Evolutionary conservation across 2,329 filamentous ascomycete species (phyloP).

Genomic region (Pseudogymnoascus sp.): DNA sequence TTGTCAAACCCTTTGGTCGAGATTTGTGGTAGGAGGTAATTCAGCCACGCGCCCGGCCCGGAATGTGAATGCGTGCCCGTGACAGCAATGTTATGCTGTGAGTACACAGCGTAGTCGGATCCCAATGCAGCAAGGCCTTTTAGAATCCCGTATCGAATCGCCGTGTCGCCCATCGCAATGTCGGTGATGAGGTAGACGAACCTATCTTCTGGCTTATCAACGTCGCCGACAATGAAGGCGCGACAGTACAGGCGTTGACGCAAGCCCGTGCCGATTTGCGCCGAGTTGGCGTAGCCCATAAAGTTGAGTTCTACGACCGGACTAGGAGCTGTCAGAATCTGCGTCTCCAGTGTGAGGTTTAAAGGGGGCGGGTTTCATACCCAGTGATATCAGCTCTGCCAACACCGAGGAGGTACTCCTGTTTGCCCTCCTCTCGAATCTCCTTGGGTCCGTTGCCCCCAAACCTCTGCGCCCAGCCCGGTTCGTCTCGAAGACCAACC

Average conservation of each 20-base stretch:
- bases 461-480: neutral
- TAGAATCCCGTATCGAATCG: constrained; percentile 77
- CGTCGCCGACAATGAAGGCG: constrained; percentile 75
- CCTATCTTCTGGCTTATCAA: constrained; percentile 55
- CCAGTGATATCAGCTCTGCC: constrained; percentile 67
- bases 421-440: constrained; percentile 17
- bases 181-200: constrained; percentile 86
- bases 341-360: neutral
- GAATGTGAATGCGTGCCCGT: constrained; percentile 91
- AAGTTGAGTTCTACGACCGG: constrained; percentile 85
- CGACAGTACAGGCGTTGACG: constrained; percentile 82
- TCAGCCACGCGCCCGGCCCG: constrained; percentile 86
- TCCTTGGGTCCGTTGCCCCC: neutral
- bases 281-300: constrained; percentile 84
- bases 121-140: constrained; percentile 63
- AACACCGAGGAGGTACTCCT: constrained; percentile 53
- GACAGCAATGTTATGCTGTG: constrained; percentile 72
- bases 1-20: constrained; percentile 78
- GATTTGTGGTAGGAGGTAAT: constrained; percentile 87
- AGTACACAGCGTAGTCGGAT: constrained; percentile 63
- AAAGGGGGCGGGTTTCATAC: constrained; percentile 30
- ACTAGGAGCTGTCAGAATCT: constrained; percentile 31
- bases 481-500: neutral
- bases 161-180: constrained; percentile 80
- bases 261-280: constrained; percentile 72